Conservation (phyloP, 306 rosid species). For the Trifolium subterraneum region DNA sequence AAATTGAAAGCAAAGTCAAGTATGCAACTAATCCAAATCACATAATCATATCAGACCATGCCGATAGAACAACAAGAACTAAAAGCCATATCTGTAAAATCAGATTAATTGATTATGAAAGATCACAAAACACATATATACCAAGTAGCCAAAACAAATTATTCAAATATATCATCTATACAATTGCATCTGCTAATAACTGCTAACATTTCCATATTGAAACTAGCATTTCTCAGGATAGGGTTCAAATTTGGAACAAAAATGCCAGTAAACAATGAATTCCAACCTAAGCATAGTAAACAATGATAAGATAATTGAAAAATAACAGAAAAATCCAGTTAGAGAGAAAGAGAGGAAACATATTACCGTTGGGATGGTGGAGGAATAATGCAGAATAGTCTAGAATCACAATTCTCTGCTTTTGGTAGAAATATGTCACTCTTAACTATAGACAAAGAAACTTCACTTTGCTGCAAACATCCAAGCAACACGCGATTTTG, state of each 20-base stretch:
- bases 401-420: neutral
- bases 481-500: neutral
- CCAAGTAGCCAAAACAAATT: constrained; percentile 8
- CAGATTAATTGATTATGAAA: constrained; percentile 23
- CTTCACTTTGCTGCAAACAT: neutral
- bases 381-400: too few relatives aligned
- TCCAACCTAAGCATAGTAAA: too few relatives aligned
- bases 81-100: constrained; percentile 88
- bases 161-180: constrained; percentile 22
- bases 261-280: too few relatives aligned
- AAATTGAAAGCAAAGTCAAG: constrained; percentile 78
- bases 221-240: too few relatives aligned
- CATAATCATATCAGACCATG: constrained; percentile 76
- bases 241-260: too few relatives aligned
- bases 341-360: too few relatives aligned
- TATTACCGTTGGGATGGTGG: too few relatives aligned
- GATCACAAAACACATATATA: neutral
- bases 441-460: neutral
- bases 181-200: constrained; percentile 14
- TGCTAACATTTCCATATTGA: constrained; percentile 11
- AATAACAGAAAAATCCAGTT: too few relatives aligned
- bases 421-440: neutral
- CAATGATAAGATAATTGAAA: too few relatives aligned
- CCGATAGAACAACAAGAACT: constrained; percentile 89
- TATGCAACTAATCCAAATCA: constrained; percentile 72